Conservation (phyloP, 2,329 filamentous ascomycete genomes). For the Domatiomyces catenatus region DNA sequence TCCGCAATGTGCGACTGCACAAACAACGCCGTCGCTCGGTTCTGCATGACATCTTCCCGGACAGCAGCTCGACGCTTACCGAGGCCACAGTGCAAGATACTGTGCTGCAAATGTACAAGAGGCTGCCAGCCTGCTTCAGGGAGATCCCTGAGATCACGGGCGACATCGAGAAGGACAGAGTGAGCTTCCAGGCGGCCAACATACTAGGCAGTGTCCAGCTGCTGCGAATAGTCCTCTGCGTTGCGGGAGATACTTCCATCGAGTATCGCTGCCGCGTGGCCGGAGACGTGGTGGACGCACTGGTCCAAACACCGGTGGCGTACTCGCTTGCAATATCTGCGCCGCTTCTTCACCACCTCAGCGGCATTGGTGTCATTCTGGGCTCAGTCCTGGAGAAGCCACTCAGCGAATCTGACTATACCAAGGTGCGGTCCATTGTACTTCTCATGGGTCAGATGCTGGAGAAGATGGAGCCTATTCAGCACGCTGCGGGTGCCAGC, state of each 20-base stretch:
- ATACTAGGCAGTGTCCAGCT: constrained; percentile 35
- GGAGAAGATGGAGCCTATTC: constrained; percentile 28
- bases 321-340: constrained; percentile 35
- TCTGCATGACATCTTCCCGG: constrained; percentile 10
- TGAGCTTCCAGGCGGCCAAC: constrained; percentile 37
- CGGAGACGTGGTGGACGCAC: constrained; percentile 29
- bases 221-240: constrained; percentile 33
- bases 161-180: constrained; percentile 29
- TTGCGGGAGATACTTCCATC: constrained; percentile 23
- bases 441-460: constrained; percentile 33
- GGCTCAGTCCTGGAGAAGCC: constrained; percentile 32
- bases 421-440: constrained; percentile 28
- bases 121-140: constrained; percentile 14
- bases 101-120: constrained; percentile 9
- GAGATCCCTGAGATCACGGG: constrained; percentile 22
- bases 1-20: constrained; percentile 2
- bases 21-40: constrained; percentile 6
- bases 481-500: constrained; percentile 27
- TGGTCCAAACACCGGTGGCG: constrained; percentile 29
- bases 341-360: constrained; percentile 35
- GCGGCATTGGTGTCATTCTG: constrained; percentile 35
- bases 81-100: constrained; percentile 8
- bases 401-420: constrained; percentile 29
- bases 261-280: constrained; percentile 33
- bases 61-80: constrained; percentile 3